Evolutionary conservation across 2,329 filamentous ascomycete species (phyloP).

Genomic region (Ophiostoma angusticollis): DNA sequence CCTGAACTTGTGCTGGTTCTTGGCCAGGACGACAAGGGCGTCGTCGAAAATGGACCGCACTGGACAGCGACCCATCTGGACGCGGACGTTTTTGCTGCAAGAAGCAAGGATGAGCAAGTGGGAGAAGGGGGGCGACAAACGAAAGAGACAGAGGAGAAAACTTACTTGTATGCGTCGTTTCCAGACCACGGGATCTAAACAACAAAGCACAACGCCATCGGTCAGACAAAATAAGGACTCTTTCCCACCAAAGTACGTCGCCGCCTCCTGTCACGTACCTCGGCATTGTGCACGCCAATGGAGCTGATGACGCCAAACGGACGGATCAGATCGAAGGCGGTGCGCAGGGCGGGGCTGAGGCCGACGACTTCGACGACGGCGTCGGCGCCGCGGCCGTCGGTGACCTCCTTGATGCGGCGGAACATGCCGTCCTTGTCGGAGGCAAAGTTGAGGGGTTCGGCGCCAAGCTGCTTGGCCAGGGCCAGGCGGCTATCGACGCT

Average conservation of each 20-base stretch:
- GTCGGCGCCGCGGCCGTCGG: conserved; percentile 72
- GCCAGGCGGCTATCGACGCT: conserved; percentile 62
- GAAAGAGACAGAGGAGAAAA: conserved; percentile 5
- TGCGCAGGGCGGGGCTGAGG: conserved; percentile 52
- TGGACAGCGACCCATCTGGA: conserved; percentile 68
- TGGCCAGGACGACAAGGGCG: conserved; percentile 50
- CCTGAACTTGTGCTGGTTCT: conserved; percentile 54
- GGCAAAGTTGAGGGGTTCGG: conserved; percentile 70
- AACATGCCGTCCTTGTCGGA: conserved; percentile 52
- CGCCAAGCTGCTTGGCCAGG: conserved; percentile 60
- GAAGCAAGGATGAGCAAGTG: neutral
- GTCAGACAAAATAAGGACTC: too few species aligned
- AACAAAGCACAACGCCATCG: neutral
- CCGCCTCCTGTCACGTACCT: too few species aligned
- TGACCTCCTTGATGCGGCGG: conserved; percentile 58
- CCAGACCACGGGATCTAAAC: conserved; percentile 52
- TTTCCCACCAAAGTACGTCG: too few species aligned
- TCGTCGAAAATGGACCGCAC: conserved; percentile 57
- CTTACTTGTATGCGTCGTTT: conserved; percentile 46
- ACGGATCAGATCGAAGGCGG: conserved; percentile 57
- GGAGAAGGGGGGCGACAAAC: neutral
- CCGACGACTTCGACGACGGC: conserved; percentile 72
- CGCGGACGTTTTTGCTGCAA: conserved; percentile 52
- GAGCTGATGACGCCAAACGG: conserved; percentile 63
- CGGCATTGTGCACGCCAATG: conserved; percentile 63